Evolutionary conservation across 2,329 filamentous ascomycete species (phyloP).

Genomic region (Paecilomyces fulvus): DNA sequence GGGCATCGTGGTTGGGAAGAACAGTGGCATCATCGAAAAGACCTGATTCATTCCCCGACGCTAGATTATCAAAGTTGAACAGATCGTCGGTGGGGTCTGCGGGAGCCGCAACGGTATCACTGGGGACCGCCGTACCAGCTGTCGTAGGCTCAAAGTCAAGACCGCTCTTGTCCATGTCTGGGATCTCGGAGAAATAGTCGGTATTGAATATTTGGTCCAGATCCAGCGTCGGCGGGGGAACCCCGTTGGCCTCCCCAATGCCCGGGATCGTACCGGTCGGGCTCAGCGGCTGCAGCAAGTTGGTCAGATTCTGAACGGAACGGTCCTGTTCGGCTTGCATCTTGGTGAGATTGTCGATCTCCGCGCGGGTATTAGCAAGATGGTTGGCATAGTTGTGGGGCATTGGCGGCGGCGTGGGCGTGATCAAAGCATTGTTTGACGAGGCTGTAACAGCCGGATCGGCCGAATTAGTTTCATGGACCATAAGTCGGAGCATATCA

Average conservation of each 20-base stretch:
- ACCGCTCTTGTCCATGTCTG: slow-evolving; percentile 20
- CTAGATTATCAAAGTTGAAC: slow-evolving; percentile 34
- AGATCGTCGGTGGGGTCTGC: slow-evolving; percentile 26
- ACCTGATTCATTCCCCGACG: slow-evolving; percentile 19
- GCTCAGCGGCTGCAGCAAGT: slow-evolving; percentile 67
- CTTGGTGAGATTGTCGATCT: slow-evolving; percentile 69
- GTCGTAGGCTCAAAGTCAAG: slow-evolving; percentile 13
- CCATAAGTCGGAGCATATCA: slow-evolving; percentile 40
- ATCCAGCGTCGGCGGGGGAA: slow-evolving; percentile 42
- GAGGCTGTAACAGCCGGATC: slow-evolving; percentile 29
- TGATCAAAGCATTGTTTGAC: slow-evolving; percentile 50
- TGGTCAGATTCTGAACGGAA: slow-evolving; percentile 66
- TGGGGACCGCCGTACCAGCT: slow-evolving; percentile 4
- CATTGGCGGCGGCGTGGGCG: slow-evolving; percentile 47
- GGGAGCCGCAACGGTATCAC: slow-evolving; percentile 10
- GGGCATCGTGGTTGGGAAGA: slow-evolving; percentile 12
- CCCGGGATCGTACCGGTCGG: slow-evolving; percentile 73
- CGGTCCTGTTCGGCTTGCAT: slow-evolving; percentile 71
- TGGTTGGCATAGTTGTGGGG: slow-evolving; percentile 39
- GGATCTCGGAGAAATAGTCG: slow-evolving; percentile 45
- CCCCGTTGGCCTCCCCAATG: slow-evolving; percentile 37
- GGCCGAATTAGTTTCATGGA: slow-evolving; percentile 36
- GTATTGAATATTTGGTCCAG: slow-evolving; percentile 51
- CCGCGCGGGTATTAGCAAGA: slow-evolving; percentile 59
- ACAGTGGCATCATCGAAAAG: slow-evolving; percentile 18